Evolutionary conservation across 768 basidiomycete species (phyloP).

Genomic region (Dacryopinax spathularia): DNA sequence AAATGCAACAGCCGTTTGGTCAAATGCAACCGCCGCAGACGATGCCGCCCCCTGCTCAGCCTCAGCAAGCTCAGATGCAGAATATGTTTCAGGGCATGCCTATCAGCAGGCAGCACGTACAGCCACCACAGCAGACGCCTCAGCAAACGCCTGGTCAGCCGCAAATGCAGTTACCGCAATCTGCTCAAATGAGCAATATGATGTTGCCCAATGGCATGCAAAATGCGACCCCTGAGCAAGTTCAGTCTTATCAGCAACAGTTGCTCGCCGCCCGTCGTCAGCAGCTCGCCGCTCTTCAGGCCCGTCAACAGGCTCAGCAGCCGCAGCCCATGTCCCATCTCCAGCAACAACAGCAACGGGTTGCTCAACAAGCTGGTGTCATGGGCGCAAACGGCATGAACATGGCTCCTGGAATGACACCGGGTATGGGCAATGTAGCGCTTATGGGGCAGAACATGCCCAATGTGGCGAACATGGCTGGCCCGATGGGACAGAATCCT

Average conservation of each 20-base stretch:
- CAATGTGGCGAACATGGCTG: not conserved
- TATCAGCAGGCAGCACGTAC: not conserved
- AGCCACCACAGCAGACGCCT: not conserved
- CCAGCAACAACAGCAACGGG: not conserved
- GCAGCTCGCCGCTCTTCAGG: not conserved
- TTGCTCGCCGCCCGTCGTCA: not conserved
- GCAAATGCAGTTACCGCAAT: not conserved
- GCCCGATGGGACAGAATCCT: not conserved
- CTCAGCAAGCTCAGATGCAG: not conserved
- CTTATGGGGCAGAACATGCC: not conserved
- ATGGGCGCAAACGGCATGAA: not conserved
- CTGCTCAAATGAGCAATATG: not conserved
- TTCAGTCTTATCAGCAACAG: not conserved
- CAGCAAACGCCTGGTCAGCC: not conserved
- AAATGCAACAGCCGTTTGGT: not conserved
- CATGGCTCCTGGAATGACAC: not conserved
- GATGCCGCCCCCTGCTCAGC: not conserved
- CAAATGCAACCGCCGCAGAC: not conserved
- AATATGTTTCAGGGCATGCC: not conserved
- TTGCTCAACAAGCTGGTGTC: not conserved
- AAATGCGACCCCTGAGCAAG: not conserved
- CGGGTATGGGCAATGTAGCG: not conserved
- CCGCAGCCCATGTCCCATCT: not conserved
- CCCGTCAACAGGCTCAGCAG: not conserved
- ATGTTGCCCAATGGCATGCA: not conserved